These are phyloP conservation scores for Leishmania lainsoni DNA, from an alignment of 208 protist species.

Conservation along the genomic window DNA sequence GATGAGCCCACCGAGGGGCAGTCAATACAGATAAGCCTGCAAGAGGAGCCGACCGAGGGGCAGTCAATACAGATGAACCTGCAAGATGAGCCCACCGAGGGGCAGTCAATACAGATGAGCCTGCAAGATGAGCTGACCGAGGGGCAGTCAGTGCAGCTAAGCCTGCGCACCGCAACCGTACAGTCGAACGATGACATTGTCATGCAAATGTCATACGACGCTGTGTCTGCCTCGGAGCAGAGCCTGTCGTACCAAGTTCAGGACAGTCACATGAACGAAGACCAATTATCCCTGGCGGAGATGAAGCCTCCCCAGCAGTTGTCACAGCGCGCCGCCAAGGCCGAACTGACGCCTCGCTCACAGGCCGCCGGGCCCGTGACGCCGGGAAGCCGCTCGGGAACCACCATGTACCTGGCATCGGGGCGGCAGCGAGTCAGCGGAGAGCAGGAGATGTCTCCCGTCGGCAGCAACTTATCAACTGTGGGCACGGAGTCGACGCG, in stretches of 20 bases:
- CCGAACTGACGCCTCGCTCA: slow-evolving; percentile 18
- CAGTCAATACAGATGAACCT: too few species aligned
- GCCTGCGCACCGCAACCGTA: background rate
- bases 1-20: too few species aligned
- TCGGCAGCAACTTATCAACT: slow-evolving; percentile 32
- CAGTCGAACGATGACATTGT: slow-evolving; percentile 29
- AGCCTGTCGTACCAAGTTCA: slow-evolving; percentile 29
- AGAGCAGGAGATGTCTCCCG: background rate
- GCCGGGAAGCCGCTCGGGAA: slow-evolving; percentile 28
- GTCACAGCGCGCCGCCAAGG: slow-evolving; percentile 20
- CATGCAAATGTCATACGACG: slow-evolving; percentile 8
- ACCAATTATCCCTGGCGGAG: too few species aligned
- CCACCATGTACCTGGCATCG: slow-evolving; percentile 15
- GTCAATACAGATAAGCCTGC: too few species aligned
- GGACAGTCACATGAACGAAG: background rate
- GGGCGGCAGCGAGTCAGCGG: background rate
- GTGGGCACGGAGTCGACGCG: slow-evolving; percentile 10
- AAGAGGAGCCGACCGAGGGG: too few species aligned
- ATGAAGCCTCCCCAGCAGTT: slow-evolving; percentile 3
- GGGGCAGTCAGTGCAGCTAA: too few species aligned
- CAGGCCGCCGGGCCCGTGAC: slow-evolving; percentile 9
- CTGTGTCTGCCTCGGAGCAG: slow-evolving; percentile 12
- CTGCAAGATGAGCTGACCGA: too few species aligned
- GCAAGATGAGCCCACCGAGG: too few species aligned
- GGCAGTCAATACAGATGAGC: too few species aligned